Percentiles rank a stretch among this genome's conserved stretches.
Evolutionary conservation across 1,139 yeast genomes (phyloP).

Genomic region (Blastobotrys capitulatus): DNA sequence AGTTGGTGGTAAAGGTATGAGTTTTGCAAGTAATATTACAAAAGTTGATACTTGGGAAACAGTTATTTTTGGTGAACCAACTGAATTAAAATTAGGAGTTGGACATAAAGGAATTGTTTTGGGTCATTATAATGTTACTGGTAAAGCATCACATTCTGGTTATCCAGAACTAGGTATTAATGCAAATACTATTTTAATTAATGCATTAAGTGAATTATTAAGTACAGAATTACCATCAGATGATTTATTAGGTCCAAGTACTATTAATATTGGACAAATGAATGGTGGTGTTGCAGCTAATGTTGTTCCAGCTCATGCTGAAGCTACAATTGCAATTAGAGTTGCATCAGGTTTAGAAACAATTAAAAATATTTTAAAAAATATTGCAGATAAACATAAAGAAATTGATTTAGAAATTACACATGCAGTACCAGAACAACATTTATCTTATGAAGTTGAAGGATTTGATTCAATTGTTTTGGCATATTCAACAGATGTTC

Average conservation of each 20-base stretch:
- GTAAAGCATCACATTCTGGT: conserved; percentile 63
- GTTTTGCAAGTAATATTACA: conserved; percentile 36
- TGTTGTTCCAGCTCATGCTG: conserved; percentile 57
- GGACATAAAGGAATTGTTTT: conserved; percentile 60
- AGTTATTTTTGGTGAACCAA: conserved; percentile 71
- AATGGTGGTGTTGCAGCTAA: conserved; percentile 59
- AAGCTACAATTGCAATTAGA: conserved; percentile 47
- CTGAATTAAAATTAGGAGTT: conserved; percentile 60
- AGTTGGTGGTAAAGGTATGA: conserved; percentile 58
- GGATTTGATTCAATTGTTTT: conserved; percentile 55
- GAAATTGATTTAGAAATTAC: conserved; percentile 27
- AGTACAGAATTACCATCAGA: conserved; percentile 43
- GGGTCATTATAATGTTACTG: conserved; percentile 43
- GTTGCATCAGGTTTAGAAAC: conserved; percentile 45
- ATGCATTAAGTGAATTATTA: conserved; percentile 42
- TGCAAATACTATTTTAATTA: conserved; percentile 53
- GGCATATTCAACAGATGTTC: conserved; percentile 63
- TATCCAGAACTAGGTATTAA: conserved; percentile 65
- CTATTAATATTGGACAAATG: conserved; percentile 54
- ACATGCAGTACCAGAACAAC: conserved; percentile 38
- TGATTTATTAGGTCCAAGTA: conserved; percentile 53
- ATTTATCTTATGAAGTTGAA: conserved; percentile 53
- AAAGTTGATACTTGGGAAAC: conserved; percentile 48
- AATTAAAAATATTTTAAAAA: conserved; percentile 36
- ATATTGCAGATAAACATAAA: conserved; percentile 32